phyloP scores from a whole-genome alignment of 139 green algal species.

The Asterochloris sp. region DNA sequence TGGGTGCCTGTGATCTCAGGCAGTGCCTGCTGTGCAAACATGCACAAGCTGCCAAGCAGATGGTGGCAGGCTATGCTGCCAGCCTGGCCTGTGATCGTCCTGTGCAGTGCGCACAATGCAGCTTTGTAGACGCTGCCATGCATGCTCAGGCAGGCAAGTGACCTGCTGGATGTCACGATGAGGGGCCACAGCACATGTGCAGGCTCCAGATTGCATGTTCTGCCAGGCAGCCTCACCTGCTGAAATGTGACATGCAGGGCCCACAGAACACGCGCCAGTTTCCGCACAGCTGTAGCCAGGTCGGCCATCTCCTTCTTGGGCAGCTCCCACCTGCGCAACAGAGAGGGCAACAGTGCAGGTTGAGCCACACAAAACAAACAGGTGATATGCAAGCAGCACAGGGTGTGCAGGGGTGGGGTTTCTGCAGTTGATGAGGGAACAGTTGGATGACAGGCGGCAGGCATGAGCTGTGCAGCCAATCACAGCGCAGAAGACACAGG shows the following conservation, averaged over 20 bases:
- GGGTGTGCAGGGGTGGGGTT: too few species aligned
- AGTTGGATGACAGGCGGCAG: too few species aligned
- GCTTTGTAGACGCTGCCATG: neutral
- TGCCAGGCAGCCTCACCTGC: neutral
- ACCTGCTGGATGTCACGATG: neutral
- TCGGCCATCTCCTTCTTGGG: constrained; percentile 23
- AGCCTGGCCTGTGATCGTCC: neutral
- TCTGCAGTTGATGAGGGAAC: too few species aligned
- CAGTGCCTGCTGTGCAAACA: too few species aligned
- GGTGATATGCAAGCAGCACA: too few species aligned
- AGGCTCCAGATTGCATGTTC: neutral
- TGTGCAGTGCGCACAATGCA: neutral
- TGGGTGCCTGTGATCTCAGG: too few species aligned
- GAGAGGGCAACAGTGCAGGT: too few species aligned
- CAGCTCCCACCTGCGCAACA: neutral
- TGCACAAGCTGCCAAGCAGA: neutral
- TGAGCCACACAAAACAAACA: neutral
- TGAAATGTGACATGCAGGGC: constrained; percentile 27
- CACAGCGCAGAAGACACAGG: too few species aligned
- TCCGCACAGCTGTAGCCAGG: constrained; percentile 23
- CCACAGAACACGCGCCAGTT: constrained; percentile 26
- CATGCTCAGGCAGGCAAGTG: neutral
- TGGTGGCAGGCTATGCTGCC: neutral
- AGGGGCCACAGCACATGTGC: neutral
- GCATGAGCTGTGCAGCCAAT: too few species aligned